Evolutionary conservation across 495 filamentous ascomycete species (phyloP).

Genomic region (Xylaria flabelliformis): DNA sequence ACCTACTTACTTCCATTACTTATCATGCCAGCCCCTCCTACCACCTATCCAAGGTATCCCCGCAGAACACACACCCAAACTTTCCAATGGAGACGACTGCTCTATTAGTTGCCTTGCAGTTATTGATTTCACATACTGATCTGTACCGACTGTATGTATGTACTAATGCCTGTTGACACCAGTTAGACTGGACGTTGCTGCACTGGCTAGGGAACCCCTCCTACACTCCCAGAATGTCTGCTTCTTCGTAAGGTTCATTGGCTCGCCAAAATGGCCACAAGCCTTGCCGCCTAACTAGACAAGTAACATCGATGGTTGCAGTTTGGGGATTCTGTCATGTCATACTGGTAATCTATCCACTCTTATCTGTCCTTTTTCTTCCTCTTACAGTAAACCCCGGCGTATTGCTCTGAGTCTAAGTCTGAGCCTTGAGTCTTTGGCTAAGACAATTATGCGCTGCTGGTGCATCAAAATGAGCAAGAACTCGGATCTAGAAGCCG

Average conservation of each 20-base stretch:
- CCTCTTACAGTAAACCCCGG: neutral
- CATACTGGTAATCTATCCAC: neutral
- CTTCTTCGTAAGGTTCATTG: neutral
- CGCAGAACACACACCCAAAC: neutral
- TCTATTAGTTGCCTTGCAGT: slow-evolving; percentile 15
- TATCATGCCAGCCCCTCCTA: slow-evolving; percentile 1
- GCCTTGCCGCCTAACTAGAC: slow-evolving; percentile 2
- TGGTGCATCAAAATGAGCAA: slow-evolving; percentile 5
- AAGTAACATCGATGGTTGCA: neutral
- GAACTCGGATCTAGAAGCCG: slow-evolving; percentile 8
- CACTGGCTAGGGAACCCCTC: neutral
- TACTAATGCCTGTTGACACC: slow-evolving; percentile 3
- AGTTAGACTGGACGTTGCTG: neutral
- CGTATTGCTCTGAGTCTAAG: neutral
- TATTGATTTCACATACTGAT: neutral
- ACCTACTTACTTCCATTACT: too few relatives aligned
- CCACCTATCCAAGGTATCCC: neutral
- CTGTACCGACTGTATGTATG: neutral
- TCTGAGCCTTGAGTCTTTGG: slow-evolving; percentile 2
- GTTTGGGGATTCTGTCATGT: neutral
- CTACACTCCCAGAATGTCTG: neutral
- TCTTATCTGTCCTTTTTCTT: neutral
- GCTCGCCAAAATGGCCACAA: neutral
- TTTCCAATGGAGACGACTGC: slow-evolving; percentile 12
- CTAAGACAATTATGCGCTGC: slow-evolving; percentile 14